These are phyloP conservation scores for Globisporangium yorkense DNA, from an alignment of 352 stramenopile genomes.

Conservation along the genomic window DNA sequence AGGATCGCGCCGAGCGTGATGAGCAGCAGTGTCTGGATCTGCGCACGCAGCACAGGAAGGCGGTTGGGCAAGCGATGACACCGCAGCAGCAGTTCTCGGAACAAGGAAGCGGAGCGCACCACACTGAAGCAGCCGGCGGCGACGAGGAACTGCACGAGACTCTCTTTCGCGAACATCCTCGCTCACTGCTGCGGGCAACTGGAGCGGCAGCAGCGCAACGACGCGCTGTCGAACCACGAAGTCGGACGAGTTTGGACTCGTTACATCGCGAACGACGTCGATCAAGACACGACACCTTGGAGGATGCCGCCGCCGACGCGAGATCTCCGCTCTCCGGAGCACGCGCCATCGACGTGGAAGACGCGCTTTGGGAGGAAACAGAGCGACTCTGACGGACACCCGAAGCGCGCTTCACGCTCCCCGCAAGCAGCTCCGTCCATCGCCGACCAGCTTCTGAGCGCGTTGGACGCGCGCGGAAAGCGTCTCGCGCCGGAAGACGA, in stretches of 20 bases:
- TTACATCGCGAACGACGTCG: not conserved
- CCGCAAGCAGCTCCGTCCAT: slow-evolving; percentile 16
- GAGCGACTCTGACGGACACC: not conserved
- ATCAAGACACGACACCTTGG: not conserved
- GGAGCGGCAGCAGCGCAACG: too few species aligned
- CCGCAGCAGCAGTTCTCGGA: not conserved
- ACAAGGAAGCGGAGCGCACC: slow-evolving; percentile 11
- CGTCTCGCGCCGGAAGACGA: slow-evolving; percentile 20
- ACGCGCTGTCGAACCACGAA: too few species aligned
- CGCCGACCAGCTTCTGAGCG: slow-evolving; percentile 29
- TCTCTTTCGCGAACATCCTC: slow-evolving; percentile 56
- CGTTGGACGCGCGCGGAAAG: slow-evolving; percentile 20
- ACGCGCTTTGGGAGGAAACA: slow-evolving; percentile 45
- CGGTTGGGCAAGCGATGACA: not conserved
- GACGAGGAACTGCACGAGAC: slow-evolving; percentile 52
- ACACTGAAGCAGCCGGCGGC: slow-evolving; percentile 57
- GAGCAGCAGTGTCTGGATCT: slow-evolving; percentile 54
- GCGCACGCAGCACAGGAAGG: not conserved
- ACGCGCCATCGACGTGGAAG: slow-evolving; percentile 44
- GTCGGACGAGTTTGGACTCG: not conserved
- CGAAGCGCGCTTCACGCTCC: too few species aligned
- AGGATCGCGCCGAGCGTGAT: slow-evolving; percentile 42
- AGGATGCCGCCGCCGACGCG: not conserved
- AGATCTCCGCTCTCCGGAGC: slow-evolving; percentile 20
- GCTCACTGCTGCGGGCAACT: too few species aligned